Base-by-base conservation (phyloP, 768 basidiomycete species). In the Suillus subalutaceus region DNA sequence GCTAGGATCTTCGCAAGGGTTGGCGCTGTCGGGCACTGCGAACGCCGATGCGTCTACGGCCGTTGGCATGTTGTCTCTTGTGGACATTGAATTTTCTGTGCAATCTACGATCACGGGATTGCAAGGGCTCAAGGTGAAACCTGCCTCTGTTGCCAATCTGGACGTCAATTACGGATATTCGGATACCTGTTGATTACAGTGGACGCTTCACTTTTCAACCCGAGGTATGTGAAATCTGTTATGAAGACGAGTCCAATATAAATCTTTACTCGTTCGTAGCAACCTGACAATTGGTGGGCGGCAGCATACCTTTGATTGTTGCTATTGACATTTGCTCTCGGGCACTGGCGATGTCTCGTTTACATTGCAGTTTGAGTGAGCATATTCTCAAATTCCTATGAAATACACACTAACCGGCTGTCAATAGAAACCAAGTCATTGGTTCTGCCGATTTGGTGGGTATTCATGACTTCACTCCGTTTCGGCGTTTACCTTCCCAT, bases 161-260 rank as follows among this genome's bases (percentile, higher is more conserved):
- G 89, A 91, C 67, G 89, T 91, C 37, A 85, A 83, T 48, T 89
- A 87, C 62, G 90, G 90, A 8, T 91, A 85, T 78, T 65, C 85
- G 0, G 83, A 88, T 71, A 82, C 73, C 79, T 92, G n/a, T 80
- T 91, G 60, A 91, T 92, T 77, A 90, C 83, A 70, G 85, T 86
- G 15, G 78, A 85, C 52, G 85, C 86, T 23, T 78, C 81, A 1
- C 75, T 91, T 30, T 89, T 85, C 73, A 91, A 91, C 66, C 90
- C 90, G 15, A 90, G 86, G 86, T 86, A 68, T 67, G 77, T 60
- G 32, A 18, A 38, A 48, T 64, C 13, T 9, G 5, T 57, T 66
- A 41, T 30, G 46, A 52, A 50, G 55, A 23, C 26, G 41, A 32
- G 9, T 15, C 57, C 66, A 50, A 71, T 63, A 38, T 10, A 38